A percentile compares a stretch with the other conserved stretches of the same genome.
Evolutionary conservation across 139 green algal species (phyloP).

Genomic region (Tetraselmis striata): DNA sequence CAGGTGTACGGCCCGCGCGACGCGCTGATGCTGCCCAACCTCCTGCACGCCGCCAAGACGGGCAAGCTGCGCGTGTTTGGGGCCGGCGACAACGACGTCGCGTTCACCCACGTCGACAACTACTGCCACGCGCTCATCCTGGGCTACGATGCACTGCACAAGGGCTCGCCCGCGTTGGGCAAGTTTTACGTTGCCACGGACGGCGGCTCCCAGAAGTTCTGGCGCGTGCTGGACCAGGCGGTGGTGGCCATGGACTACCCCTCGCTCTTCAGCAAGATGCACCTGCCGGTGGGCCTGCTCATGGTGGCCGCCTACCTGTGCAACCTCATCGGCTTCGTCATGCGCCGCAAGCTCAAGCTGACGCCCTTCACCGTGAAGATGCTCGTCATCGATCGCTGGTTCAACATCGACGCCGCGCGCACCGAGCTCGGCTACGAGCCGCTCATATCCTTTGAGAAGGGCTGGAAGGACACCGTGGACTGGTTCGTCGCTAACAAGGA

Average conservation of each 20-base stretch:
- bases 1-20: conserved; percentile 34
- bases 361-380: conserved; percentile 26
- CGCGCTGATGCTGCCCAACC: conserved; percentile 26
- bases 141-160: conserved; percentile 22
- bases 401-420: conserved; percentile 16
- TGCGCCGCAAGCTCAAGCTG: conserved; percentile 30
- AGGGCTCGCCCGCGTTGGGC: conserved; percentile 17
- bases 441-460: conserved; percentile 8
- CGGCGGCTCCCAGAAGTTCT: conserved; percentile 8
- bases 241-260: conserved; percentile 7
- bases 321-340: conserved; percentile 8
- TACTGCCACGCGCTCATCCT: conserved; percentile 32
- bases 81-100: conserved; percentile 17
- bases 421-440: conserved; percentile 26
- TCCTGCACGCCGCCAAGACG: conserved; percentile 14
- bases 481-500: conserved; percentile 22
- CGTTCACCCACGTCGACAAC: conserved; percentile 31
- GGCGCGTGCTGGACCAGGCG: conserved; percentile 1
- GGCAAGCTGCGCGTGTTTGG: conserved; percentile 25
- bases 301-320: conserved; percentile 14
- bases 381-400: conserved; percentile 28
- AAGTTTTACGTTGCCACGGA: conserved; percentile 37
- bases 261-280: conserved; percentile 16
- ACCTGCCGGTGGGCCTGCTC: conserved; percentile 18
- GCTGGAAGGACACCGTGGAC: conserved; percentile 16